A percentile compares a stretch with the other conserved stretches of the same genome.
Conservation (phyloP, 2,329 filamentous ascomycete genomes). For the Passalora sequoiae region DNA sequence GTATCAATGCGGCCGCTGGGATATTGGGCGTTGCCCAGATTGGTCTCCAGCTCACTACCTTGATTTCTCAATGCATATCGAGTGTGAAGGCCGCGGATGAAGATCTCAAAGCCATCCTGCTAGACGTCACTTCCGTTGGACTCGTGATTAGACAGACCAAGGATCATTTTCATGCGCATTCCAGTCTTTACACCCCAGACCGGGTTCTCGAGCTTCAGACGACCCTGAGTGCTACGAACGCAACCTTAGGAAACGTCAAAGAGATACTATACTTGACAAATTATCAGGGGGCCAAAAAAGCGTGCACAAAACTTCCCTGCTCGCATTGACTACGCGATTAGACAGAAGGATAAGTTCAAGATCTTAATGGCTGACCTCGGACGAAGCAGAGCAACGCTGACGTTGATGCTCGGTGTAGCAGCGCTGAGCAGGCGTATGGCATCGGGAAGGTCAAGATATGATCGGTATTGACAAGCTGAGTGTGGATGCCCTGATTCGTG, state of each 20-base stretch:
- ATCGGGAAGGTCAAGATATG: not conserved
- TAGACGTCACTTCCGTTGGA: constrained; percentile 9
- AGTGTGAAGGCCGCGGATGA: constrained; percentile 13
- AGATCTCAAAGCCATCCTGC: constrained; percentile 14
- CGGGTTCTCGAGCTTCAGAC: not conserved
- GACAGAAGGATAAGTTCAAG: not conserved
- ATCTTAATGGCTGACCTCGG: not conserved
- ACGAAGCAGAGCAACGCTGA: not conserved
- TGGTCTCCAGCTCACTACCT: not conserved
- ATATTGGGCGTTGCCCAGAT: not conserved
- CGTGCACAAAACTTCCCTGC: not conserved
- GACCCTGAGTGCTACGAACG: not conserved
- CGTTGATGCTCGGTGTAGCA: not conserved
- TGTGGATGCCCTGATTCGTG: constrained; percentile 12
- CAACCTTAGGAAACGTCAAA: not conserved
- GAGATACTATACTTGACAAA: not conserved
- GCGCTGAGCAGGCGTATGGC: not conserved
- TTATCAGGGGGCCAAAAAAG: not conserved
- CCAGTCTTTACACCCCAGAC: not conserved
- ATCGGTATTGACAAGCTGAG: constrained; percentile 11
- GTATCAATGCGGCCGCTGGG: not conserved
- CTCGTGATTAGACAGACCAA: constrained; percentile 5
- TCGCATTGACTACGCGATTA: not conserved
- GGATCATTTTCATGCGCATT: not conserved
- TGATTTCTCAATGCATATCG: constrained; percentile 2